Conservation (phyloP, 768 basidiomycete species). For the Lentinula lateritia region DNA sequence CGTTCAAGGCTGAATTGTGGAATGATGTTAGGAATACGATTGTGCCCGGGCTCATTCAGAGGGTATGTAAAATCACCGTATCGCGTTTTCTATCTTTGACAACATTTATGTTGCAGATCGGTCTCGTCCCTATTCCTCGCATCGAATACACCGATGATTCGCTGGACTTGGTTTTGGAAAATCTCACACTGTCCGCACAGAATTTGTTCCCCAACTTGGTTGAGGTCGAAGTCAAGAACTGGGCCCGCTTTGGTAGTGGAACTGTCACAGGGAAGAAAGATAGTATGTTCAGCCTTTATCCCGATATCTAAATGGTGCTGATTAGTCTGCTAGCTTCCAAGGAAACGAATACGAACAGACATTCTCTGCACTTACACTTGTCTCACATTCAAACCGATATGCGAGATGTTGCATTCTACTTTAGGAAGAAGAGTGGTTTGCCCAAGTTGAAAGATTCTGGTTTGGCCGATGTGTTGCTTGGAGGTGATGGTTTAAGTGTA, state of each 20-base stretch:
- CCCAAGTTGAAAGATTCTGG: constrained; percentile 79
- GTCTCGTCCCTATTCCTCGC: constrained; percentile 86
- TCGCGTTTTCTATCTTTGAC: neutral
- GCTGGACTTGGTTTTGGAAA: constrained; percentile 90
- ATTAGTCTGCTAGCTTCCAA: constrained; percentile 20
- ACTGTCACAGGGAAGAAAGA: constrained; percentile 3
- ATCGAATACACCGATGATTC: constrained; percentile 89
- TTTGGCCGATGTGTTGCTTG: constrained; percentile 78
- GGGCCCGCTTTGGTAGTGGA: constrained; percentile 52
- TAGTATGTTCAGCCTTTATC: neutral
- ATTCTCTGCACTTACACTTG: constrained; percentile 71
- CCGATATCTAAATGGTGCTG: too few species aligned
- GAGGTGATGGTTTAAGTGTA: constrained; percentile 76
- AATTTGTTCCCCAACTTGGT: constrained; percentile 87
- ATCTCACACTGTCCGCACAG: constrained; percentile 79
- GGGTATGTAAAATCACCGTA: constrained; percentile 35
- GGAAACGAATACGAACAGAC: constrained; percentile 35
- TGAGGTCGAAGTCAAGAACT: constrained; percentile 73
- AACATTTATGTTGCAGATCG: constrained; percentile 35
- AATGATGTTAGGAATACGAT: constrained; percentile 82
- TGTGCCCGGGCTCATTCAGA: constrained; percentile 69
- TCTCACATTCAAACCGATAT: constrained; percentile 91
- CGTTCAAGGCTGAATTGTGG: constrained; percentile 89
- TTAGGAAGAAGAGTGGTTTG: constrained; percentile 79
- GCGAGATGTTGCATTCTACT: constrained; percentile 90